Evolutionary conservation across 768 basidiomycete species (phyloP), one percentile per base, ranked within the genome.

Genomic region (Pisolithus tinctorius): DNA sequence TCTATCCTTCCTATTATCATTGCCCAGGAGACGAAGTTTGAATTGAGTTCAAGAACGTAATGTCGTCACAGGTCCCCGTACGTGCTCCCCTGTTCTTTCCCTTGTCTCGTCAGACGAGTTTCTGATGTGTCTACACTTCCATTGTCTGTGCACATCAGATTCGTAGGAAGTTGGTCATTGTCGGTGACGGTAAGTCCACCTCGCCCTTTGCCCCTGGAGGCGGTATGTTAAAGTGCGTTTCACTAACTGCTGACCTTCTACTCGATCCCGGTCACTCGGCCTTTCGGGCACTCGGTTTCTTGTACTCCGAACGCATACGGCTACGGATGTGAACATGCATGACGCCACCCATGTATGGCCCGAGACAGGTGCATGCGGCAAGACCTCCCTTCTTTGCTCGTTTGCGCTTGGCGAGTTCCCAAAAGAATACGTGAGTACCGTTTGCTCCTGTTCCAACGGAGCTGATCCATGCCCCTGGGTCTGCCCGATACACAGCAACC

Each of bases 331-430:
- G 26, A n/a, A n/a, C 43, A 26, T 45, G 23, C 10, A n/a, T n/a
- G 6, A 6, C 25, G 16, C 46, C 50, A 37, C 31, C 50, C 52
- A 51, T 69, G 49, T 65, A 51, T 58, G 48, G 58, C 55, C 31
- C 51, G 34, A 34, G 5, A 47, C 56, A 89, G 88, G 88, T 74
- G 95, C 95, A 55, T 96, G 93, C 63, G 95, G 96, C 62, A 99
- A 99, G 78, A 93, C 93, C 17, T 92, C 88, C 46, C 71, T 95
- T 43, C 70, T 95, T 31, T 91, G 86, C 64, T 92, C 92, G 10
- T 96, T 96, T 67, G 90, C 91, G 8, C 80, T 93, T 36, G 93
- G 93, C 55, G 89, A 94, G 70, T 96, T 96, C 62, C 93, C 93
- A 37, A 88, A 88, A 68, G 91, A 95, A 85, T 96, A 96, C 65